These are phyloP conservation scores for Cryptococcus jaspeensis DNA, from an alignment of 1,284 basidiomycete genomes.

Conservation along the genomic window DNA sequence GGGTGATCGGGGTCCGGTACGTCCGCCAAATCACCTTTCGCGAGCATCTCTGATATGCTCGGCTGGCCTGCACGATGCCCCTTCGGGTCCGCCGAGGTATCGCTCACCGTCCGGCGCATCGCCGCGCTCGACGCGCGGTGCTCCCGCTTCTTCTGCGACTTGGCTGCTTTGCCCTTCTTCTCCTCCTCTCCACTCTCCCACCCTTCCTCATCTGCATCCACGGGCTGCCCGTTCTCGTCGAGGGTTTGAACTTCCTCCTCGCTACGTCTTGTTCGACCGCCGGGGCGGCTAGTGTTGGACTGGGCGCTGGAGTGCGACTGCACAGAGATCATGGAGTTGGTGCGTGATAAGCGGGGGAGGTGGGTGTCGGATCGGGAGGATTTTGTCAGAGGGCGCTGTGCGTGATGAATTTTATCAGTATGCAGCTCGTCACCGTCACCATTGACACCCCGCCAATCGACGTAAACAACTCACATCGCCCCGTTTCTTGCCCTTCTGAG, in stretches of 20 bases:
- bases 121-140: conserved; percentile 2
- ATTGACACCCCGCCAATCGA: background rate
- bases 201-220: conserved; percentile 27
- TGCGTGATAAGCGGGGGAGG: conserved; percentile 31
- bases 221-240: conserved; percentile 19
- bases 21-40: conserved; percentile 4
- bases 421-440: background rate
- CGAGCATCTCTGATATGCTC: conserved; percentile 2
- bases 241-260: conserved; percentile 21
- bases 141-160: background rate
- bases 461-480: conserved; percentile 23
- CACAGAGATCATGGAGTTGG: conserved; percentile 27
- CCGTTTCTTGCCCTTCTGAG: conserved; percentile 25
- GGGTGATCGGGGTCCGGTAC: conserved; percentile 8
- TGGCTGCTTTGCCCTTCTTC: conserved; percentile 10
- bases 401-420: conserved; percentile 1
- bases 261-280: conserved; percentile 13
- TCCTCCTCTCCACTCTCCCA: conserved; percentile 36
- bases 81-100: conserved; percentile 22
- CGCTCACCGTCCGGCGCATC: conserved; percentile 29
- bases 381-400: conserved; percentile 29
- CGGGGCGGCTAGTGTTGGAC: conserved; percentile 12
- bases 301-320: conserved; percentile 8
- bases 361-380: conserved; percentile 34
- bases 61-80: conserved; percentile 1